Percentiles rank a stretch among this genome's conserved stretches.
Evolutionary conservation across 2,329 filamentous ascomycete genomes (phyloP).

Genomic region (Sporothrix schenckii): DNA sequence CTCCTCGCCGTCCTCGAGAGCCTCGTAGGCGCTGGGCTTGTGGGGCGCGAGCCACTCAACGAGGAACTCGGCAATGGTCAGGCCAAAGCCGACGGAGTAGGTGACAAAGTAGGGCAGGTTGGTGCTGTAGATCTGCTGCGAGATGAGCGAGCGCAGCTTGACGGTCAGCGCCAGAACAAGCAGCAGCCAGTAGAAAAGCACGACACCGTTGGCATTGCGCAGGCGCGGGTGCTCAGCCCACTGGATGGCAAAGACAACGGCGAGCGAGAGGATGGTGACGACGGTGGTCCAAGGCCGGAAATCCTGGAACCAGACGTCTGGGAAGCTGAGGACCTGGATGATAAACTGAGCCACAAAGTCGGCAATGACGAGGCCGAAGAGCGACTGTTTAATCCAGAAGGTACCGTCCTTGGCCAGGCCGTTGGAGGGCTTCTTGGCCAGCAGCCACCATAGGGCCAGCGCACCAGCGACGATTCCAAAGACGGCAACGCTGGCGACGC

Average conservation of each 20-base stretch:
- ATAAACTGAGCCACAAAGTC: slow-evolving; percentile 72
- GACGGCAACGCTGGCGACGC: slow-evolving; percentile 74
- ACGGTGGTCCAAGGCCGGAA: slow-evolving; percentile 84
- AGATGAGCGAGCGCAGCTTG: slow-evolving; percentile 83
- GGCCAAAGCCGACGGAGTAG: slow-evolving; percentile 71
- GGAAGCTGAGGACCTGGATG: slow-evolving; percentile 73
- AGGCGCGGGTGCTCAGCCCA: slow-evolving; percentile 84
- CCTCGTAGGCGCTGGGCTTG: slow-evolving; percentile 59
- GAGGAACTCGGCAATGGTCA: slow-evolving; percentile 71
- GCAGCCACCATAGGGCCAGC: slow-evolving; percentile 76
- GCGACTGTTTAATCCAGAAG: slow-evolving; percentile 87
- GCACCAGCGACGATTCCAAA: slow-evolving; percentile 80
- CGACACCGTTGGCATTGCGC: slow-evolving; percentile 82
- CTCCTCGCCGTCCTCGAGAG: slow-evolving; percentile 62
- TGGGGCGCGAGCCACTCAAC: slow-evolving; percentile 90
- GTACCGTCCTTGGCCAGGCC: slow-evolving; percentile 82
- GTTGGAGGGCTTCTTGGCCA: slow-evolving; percentile 67
- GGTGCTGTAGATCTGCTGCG: slow-evolving; percentile 70
- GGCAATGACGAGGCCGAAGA: slow-evolving; percentile 68
- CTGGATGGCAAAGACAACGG: slow-evolving; percentile 76
- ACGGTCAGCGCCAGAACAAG: slow-evolving; percentile 76
- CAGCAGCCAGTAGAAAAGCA: slow-evolving; percentile 89
- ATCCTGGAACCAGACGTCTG: slow-evolving; percentile 72
- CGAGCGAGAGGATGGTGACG: slow-evolving; percentile 70
- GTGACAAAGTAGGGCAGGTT: slow-evolving; percentile 75